Evolutionary conservation across 192 early-diverging fungal species (phyloP).

Genomic region (Phlyctochytrium planicorne): DNA sequence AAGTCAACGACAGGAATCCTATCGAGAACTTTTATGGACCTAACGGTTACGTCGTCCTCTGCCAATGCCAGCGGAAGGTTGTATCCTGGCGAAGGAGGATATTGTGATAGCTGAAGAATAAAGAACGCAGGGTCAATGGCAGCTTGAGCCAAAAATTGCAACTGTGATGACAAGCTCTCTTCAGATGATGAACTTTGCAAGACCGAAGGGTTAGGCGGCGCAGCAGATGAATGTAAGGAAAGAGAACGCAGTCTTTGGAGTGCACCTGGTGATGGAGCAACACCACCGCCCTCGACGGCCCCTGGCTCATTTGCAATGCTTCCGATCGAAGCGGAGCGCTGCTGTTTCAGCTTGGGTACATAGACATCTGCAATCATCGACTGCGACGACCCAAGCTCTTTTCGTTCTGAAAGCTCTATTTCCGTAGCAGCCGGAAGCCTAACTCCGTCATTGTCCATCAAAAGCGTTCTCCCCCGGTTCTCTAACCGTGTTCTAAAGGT

Average conservation of each 20-base stretch:
- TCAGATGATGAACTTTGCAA: neutral
- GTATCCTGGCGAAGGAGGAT: slow-evolving; percentile 63
- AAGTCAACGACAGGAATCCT: slow-evolving; percentile 85
- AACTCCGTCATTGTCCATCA: slow-evolving; percentile 19
- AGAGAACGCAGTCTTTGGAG: neutral
- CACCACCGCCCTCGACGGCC: neutral
- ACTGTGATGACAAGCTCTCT: neutral
- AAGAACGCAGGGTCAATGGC: slow-evolving; percentile 46
- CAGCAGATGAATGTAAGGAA: neutral
- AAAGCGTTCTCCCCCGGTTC: slow-evolving; percentile 47
- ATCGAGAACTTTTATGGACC: slow-evolving; percentile 83
- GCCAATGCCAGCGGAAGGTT: slow-evolving; percentile 64
- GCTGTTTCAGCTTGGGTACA: neutral
- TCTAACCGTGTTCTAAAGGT: slow-evolving; percentile 69
- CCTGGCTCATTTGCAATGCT: neutral
- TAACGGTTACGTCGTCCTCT: slow-evolving; percentile 70
- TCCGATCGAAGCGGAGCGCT: neutral
- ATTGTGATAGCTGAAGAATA: slow-evolving; percentile 69
- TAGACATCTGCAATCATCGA: neutral
- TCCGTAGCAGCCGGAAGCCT: slow-evolving; percentile 17
- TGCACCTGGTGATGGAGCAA: neutral
- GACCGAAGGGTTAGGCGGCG: neutral
- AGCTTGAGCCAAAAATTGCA: neutral
- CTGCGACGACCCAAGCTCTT: too few species aligned
- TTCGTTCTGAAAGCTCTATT: slow-evolving; percentile 11